These are phyloP conservation scores for Pseudofabraea citricarpa DNA, from an alignment of 2,329 filamentous ascomycete species.

Conservation along the genomic window DNA sequence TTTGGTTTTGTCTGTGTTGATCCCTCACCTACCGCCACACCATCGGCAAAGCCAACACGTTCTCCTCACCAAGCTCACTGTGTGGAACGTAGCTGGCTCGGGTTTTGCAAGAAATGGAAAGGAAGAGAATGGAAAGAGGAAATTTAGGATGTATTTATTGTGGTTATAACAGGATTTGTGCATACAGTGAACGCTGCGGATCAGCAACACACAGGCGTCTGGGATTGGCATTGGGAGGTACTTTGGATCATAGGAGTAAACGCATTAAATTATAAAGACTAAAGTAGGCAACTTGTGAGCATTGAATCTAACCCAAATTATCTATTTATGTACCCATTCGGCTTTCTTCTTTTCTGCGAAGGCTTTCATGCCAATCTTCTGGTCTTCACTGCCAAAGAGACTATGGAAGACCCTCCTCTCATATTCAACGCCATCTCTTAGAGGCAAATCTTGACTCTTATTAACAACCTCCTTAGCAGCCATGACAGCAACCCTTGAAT, in stretches of 20 bases:
- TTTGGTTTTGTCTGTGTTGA: constrained; percentile 25
- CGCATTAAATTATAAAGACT: constrained; percentile 3
- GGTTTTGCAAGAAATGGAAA: constrained; percentile 23
- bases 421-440: constrained; percentile 90
- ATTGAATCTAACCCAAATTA: constrained; percentile 1
- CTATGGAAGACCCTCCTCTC: constrained; percentile 91
- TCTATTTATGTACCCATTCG: constrained; percentile 78
- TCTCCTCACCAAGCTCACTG: constrained; percentile 15
- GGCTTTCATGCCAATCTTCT: constrained; percentile 95
- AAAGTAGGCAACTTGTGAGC: no score
- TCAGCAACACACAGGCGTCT: neutral
- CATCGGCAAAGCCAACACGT: constrained; percentile 11
- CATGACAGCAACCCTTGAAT: constrained; percentile 81
- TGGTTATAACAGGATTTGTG: neutral
- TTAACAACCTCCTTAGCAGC: constrained; percentile 98
- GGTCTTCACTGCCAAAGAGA: constrained; percentile 89
- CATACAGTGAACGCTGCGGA: neutral
- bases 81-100: constrained; percentile 19
- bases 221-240: constrained; percentile 3
- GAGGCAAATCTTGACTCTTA: constrained; percentile 88
- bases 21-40: constrained; percentile 15
- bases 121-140: constrained; percentile 14
- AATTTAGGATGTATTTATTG: constrained; percentile 20
- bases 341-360: constrained; percentile 95
- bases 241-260: neutral